phyloP scores from a whole-genome alignment of 164 flowering plant genomes.

The Aristolochia fimbriata region DNA sequence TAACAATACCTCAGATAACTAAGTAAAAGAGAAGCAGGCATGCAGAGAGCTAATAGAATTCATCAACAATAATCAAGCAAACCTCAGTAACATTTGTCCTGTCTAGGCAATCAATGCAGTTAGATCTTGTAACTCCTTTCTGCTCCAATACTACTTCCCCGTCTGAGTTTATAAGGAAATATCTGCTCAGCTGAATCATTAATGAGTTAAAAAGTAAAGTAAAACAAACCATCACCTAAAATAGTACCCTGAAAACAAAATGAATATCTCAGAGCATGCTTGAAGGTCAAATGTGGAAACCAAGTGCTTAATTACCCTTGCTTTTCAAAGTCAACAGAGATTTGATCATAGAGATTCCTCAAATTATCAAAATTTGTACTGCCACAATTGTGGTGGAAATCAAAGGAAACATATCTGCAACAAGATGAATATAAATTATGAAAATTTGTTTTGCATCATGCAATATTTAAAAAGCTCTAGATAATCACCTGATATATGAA shows the following conservation, averaged over 20 bases:
- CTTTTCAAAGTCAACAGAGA: conserved; percentile 54
- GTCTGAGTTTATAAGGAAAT: conserved; percentile 54
- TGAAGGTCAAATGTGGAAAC: not conserved
- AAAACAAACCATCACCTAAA: conserved; percentile 19
- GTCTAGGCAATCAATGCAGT: conserved; percentile 97
- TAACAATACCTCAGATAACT: too few relatives aligned
- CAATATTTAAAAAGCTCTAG: not conserved
- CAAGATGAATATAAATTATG: not conserved
- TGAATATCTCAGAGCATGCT: conserved; percentile 10
- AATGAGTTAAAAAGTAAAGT: conserved; percentile 32
- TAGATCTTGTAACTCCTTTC: conserved; percentile 66
- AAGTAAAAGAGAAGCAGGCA: too few relatives aligned
- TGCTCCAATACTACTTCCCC: conserved; percentile 64
- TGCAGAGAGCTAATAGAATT: too few relatives aligned
- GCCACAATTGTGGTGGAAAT: conserved; percentile 79
- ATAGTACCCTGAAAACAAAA: conserved; percentile 15
- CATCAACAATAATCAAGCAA: too few relatives aligned
- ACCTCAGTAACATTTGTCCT: conserved; percentile 99
- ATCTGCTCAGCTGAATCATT: conserved; percentile 90
- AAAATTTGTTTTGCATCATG: not conserved
- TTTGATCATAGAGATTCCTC: conserved; percentile 58
- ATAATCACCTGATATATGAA: conserved; percentile 66
- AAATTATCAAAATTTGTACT: conserved; percentile 58
- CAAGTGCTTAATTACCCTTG: conserved; percentile 56
- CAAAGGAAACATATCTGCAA: conserved; percentile 82